Evolutionary conservation across 2,329 filamentous ascomycete species (phyloP).

Genomic region (Penicillium brevicompactum): DNA sequence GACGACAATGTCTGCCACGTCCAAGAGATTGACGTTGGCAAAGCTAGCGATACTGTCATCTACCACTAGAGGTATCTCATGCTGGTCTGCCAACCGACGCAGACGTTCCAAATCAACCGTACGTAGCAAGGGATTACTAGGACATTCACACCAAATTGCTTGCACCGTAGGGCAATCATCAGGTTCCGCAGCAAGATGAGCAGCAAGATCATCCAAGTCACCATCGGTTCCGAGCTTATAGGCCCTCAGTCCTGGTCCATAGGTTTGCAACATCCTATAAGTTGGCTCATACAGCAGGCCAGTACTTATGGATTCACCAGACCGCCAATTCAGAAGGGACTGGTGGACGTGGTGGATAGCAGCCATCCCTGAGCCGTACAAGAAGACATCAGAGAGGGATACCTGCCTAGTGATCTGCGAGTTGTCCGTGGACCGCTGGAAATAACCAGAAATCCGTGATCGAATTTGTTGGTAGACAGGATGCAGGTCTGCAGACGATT

Average conservation of each 20-base stretch:
- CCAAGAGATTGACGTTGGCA: conserved; percentile 49
- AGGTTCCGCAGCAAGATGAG: conserved; percentile 41
- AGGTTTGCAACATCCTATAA: conserved; percentile 51
- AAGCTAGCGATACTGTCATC: conserved; percentile 43
- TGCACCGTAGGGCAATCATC: conserved; percentile 47
- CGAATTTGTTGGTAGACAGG: conserved; percentile 2
- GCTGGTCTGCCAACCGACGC: conserved; percentile 43
- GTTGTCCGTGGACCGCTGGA: neutral
- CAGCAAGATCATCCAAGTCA: conserved; percentile 50
- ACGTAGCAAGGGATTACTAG: conserved; percentile 48
- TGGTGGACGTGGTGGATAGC: conserved; percentile 51
- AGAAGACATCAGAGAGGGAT: conserved; percentile 48
- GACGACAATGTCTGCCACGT: conserved; percentile 52
- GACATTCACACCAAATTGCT: conserved; percentile 53
- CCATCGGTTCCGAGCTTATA: conserved; percentile 48
- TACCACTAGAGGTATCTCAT: conserved; percentile 33
- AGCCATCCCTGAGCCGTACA: conserved; percentile 60
- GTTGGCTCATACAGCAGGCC: conserved; percentile 58
- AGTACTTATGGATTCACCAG: conserved; percentile 35
- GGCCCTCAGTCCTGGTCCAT: conserved; percentile 44
- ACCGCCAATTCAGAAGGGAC: conserved; percentile 39
- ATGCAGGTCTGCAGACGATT: neutral
- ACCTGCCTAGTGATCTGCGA: neutral
- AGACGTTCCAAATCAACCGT: conserved; percentile 46
- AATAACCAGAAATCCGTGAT: neutral